Evolutionary conservation across 2,329 filamentous ascomycete species (phyloP).

Genomic region (Macrophomina pseudophaseolina): DNA sequence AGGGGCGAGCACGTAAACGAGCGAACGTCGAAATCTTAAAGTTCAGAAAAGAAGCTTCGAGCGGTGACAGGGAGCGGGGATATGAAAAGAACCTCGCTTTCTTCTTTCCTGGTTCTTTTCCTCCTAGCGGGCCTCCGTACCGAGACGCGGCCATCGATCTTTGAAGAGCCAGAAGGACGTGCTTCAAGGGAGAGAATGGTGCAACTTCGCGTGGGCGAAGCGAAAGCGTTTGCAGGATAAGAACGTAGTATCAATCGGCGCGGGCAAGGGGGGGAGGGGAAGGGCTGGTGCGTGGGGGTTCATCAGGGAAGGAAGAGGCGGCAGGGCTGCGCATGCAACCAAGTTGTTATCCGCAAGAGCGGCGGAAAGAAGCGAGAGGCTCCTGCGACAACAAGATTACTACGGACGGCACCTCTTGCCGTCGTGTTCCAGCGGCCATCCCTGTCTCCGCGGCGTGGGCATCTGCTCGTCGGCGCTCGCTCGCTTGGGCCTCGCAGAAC

Average conservation of each 20-base stretch:
- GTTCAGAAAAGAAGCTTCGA: background rate
- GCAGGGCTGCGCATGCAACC: no score
- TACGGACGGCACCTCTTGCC: no score
- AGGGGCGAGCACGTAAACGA: background rate
- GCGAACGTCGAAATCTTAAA: background rate
- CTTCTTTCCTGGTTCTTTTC: background rate
- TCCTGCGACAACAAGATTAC: no score
- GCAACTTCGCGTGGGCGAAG: background rate
- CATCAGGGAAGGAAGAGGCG: no score
- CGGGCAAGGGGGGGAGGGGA: background rate
- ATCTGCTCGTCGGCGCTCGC: conserved; percentile 5
- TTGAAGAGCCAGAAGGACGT: background rate
- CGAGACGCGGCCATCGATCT: background rate
- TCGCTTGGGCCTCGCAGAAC: conserved; percentile 6
- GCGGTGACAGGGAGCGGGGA: background rate
- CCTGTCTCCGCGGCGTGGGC: background rate
- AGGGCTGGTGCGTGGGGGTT: background rate
- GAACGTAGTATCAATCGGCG: background rate
- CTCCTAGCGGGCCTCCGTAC: background rate
- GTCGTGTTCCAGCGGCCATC: background rate
- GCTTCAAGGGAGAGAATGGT: background rate
- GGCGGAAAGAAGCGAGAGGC: no score
- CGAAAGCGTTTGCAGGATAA: background rate
- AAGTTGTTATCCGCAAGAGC: no score
- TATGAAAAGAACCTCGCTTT: background rate